phyloP scores from a whole-genome alignment of 495 filamentous ascomycete species.

The Jackrogersella minutella region DNA sequence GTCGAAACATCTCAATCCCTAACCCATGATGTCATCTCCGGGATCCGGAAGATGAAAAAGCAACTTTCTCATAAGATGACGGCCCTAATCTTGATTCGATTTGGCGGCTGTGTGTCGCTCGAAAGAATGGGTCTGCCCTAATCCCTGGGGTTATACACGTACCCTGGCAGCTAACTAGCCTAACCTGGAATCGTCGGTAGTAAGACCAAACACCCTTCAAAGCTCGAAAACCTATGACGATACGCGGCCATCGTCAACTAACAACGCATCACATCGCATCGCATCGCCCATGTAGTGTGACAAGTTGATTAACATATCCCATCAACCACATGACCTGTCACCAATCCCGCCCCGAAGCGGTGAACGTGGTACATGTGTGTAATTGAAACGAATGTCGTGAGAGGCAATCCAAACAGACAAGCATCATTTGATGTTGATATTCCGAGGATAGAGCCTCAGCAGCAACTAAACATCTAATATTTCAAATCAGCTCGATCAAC shows the following conservation, averaged over 20 bases:
- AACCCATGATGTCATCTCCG: conserved; percentile 31
- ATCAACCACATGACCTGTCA: conserved; percentile 13
- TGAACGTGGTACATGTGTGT: background rate
- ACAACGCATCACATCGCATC: background rate
- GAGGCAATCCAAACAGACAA: background rate
- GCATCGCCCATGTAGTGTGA: conserved; percentile 23
- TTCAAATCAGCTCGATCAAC: background rate
- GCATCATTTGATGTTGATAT: background rate
- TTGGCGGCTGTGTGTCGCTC: conserved; percentile 19
- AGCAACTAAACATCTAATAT: background rate
- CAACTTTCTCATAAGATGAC: background rate
- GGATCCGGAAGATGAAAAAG: background rate
- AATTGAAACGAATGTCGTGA: conserved; percentile 16
- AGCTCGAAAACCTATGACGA: conserved; percentile 34
- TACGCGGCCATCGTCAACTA: background rate
- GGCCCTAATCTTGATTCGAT: conserved; percentile 19
- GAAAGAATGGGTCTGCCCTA: background rate
- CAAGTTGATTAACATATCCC: background rate
- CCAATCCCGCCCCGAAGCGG: background rate
- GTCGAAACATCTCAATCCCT: background rate
- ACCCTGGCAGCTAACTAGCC: too few relatives aligned
- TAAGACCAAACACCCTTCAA: too few relatives aligned
- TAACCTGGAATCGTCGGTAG: too few relatives aligned
- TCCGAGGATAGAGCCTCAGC: background rate
- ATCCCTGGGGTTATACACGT: background rate